phyloP scores from a whole-genome alignment of 345 rosid genomes.

The Bretschneidera sinensis region DNA sequence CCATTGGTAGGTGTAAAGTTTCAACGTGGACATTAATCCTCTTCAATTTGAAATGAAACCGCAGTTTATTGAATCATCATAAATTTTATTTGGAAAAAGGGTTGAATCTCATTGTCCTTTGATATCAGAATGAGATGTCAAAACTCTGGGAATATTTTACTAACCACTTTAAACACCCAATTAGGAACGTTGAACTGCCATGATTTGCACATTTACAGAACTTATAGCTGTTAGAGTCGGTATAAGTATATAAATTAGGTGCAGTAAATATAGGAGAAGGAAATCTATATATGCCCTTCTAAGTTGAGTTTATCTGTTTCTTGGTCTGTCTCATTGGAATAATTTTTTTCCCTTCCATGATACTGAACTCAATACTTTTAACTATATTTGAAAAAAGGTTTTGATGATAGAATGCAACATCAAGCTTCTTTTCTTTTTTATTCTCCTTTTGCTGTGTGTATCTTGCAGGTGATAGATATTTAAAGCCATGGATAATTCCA shows the following conservation, averaged over 20 bases:
- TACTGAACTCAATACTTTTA: background rate
- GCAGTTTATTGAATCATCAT: background rate
- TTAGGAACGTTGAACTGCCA: background rate
- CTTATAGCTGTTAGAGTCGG: no score
- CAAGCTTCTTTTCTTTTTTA: background rate
- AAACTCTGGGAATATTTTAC: background rate
- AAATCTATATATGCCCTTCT: no score
- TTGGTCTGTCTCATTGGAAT: background rate
- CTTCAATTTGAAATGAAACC: background rate
- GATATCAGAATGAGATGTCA: background rate
- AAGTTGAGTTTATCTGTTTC: background rate
- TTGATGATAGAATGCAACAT: background rate
- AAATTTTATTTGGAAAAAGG: background rate
- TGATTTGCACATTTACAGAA: background rate
- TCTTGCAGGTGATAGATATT: slow-evolving; percentile 58
- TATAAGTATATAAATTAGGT: no score
- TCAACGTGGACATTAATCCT: background rate
- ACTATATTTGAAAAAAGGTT: background rate
- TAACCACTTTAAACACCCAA: no score
- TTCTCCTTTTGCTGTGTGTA: background rate
- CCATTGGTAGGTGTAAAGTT: slow-evolving; percentile 59
- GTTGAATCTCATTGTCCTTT: background rate
- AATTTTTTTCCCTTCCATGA: background rate
- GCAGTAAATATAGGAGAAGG: no score
- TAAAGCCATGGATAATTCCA: slow-evolving; percentile 74